Conservation (phyloP, 257 asterid species). For the Fraxinus pennsylvanica region DNA sequence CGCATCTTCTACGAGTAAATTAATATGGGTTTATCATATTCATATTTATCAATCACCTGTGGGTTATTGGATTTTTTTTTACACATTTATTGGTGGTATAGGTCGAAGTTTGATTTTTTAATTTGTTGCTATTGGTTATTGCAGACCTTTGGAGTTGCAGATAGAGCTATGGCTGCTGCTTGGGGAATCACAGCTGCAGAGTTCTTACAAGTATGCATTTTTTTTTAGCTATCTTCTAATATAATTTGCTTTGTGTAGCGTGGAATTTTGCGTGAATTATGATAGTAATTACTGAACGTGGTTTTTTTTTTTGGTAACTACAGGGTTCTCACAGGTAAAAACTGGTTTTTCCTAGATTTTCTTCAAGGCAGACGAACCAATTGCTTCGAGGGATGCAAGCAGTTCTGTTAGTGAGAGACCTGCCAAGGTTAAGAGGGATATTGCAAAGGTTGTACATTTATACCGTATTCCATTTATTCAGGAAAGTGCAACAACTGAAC, state of each 20-base stretch:
- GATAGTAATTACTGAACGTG: constrained; percentile 2
- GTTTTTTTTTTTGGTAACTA: constrained; percentile 11
- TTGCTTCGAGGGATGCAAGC: constrained; percentile 49
- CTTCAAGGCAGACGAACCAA: constrained; percentile 37
- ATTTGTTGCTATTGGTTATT: background rate
- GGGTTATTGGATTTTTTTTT: background rate
- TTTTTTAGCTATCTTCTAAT: background rate
- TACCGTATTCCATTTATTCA: constrained; percentile 60
- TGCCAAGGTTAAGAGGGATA: constrained; percentile 24
- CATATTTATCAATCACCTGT: background rate
- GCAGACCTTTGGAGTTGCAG: constrained; percentile 20
- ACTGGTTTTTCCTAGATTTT: constrained; percentile 41
- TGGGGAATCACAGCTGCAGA: constrained; percentile 57
- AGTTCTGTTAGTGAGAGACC: constrained; percentile 32
- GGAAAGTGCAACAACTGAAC: constrained; percentile 67
- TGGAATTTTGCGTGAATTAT: background rate
- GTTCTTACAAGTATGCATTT: constrained; percentile 51
- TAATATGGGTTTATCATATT: background rate
- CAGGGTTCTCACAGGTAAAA: constrained; percentile 60
- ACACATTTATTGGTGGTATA: background rate
- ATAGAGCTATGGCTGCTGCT: constrained; percentile 53
- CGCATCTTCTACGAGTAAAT: too few species aligned
- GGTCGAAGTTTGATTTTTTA: background rate
- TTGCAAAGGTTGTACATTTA: constrained; percentile 61
- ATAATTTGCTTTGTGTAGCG: background rate